Base-by-base conservation (phyloP, 345 rosid genomes). In the Xanthoceras sorbifolium region DNA sequence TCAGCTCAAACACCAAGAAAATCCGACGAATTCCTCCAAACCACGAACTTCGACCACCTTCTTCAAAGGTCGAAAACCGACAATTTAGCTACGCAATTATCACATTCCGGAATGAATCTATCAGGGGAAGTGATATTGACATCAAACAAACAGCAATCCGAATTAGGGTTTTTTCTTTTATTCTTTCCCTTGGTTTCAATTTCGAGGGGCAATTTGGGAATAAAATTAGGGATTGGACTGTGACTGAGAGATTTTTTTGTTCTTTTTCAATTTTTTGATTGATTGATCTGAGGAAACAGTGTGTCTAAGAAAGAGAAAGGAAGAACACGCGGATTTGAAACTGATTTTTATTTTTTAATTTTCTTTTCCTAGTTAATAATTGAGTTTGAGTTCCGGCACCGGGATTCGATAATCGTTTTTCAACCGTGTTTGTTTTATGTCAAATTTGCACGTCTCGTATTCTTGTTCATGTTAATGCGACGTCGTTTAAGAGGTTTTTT, bases 261-360 rank as follows among this genome's bases (percentile, higher is more conserved):
- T n/a, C n/a, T 42, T 42, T 32, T 32, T 32, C 4, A 32, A 57
- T 20, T 46, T n/a, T 28, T 9, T 74, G 71, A 65, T 71, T 60
- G 74, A 26, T 61, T 69, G 55, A 73, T 34, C n/a, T 25, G 59
- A 59, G 40, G 57, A 71, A 26, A 23, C 32, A 61, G 3, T 46
- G 82, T 17, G 46, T 18, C 12, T 69, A 36, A 17, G 74, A 60
- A 68, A 63, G 77, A 78, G 88, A 80, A 79, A 32, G 73, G 72
- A 48, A 48, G 18, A n/a, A n/a, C n/a, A 73, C 17, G 42, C 82
- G 92, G 90, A 84, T 87, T 78, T 81, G 78, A 85, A 85, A 78
- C 50, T 6, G 14, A 12, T 29, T 69, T 68, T 76, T 68, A 61
- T 9, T 73, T 73, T 70, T 77, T n/a, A n/a, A 32, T 52, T 50